Percentiles rank a stretch among this genome's conserved stretches.
phyloP scores from a whole-genome alignment of 768 basidiomycete species.

The Tricholoma sp. region DNA sequence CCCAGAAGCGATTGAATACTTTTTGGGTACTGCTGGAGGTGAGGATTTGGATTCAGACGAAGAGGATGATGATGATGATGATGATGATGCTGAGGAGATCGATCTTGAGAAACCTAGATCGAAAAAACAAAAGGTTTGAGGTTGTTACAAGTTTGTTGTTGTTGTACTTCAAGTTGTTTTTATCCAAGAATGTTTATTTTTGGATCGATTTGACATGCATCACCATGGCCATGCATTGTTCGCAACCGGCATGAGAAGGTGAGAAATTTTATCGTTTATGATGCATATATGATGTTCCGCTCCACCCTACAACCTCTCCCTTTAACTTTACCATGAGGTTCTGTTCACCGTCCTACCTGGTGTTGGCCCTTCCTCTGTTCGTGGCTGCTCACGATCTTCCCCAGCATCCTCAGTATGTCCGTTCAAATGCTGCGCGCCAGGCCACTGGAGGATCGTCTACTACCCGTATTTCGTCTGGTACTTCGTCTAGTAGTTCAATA shows the following conservation, averaged over 20 bases:
- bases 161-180: background rate
- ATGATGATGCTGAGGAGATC: slow-evolving; percentile 80
- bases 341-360: background rate
- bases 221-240: too few species aligned
- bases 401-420: too few species aligned
- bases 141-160: background rate
- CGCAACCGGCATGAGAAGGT: background rate
- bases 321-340: background rate
- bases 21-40: slow-evolving; percentile 60
- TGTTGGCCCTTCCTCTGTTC: background rate
- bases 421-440: background rate
- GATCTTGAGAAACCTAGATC: slow-evolving; percentile 79
- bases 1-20: slow-evolving; percentile 77
- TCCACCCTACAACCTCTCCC: background rate
- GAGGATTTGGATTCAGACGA: slow-evolving; percentile 63
- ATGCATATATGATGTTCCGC: background rate
- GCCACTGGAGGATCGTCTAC: slow-evolving; percentile 4
- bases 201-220: background rate
- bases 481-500: background rate
- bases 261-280: background rate
- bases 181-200: background rate
- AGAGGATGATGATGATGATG: slow-evolving; percentile 64
- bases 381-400: background rate
- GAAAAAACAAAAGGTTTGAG: slow-evolving; percentile 66
- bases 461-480: background rate